Evolutionary conservation across 441 rosid genomes (phyloP).

Genomic region (Populus hybrid): DNA sequence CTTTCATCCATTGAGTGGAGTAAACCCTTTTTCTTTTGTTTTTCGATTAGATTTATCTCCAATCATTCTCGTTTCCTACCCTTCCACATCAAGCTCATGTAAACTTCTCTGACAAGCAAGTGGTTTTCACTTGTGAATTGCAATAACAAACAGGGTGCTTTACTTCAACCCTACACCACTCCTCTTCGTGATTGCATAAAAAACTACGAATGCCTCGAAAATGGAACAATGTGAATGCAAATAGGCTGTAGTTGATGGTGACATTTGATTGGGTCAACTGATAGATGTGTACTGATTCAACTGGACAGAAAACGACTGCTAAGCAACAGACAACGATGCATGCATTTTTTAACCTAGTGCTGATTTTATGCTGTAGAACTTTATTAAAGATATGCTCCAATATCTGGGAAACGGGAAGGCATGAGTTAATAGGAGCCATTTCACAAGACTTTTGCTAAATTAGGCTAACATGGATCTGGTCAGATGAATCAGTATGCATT

Average conservation of each 20-base stretch:
- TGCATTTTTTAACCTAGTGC: background rate
- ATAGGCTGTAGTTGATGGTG: background rate
- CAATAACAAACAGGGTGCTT: background rate
- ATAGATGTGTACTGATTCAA: background rate
- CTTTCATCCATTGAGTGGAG: background rate
- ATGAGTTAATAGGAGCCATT: background rate
- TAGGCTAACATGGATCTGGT: conserved; percentile 6
- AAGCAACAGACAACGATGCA: background rate
- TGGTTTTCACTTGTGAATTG: background rate
- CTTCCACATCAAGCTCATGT: background rate
- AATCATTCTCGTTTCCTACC: background rate
- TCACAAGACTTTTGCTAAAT: background rate
- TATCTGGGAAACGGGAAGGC: background rate
- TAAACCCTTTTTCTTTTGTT: background rate
- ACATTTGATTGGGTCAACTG: background rate
- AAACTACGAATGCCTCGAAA: background rate
- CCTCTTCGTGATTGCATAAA: background rate
- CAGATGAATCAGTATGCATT: background rate
- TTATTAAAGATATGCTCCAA: background rate
- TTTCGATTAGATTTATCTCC: background rate
- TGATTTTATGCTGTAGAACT: background rate
- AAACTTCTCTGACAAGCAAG: background rate
- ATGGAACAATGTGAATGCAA: background rate
- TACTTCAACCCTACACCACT: background rate
- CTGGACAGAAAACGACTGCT: background rate